Conservation (phyloP, 2,329 filamentous ascomycete genomes). For the Penicillium glabrum region DNA sequence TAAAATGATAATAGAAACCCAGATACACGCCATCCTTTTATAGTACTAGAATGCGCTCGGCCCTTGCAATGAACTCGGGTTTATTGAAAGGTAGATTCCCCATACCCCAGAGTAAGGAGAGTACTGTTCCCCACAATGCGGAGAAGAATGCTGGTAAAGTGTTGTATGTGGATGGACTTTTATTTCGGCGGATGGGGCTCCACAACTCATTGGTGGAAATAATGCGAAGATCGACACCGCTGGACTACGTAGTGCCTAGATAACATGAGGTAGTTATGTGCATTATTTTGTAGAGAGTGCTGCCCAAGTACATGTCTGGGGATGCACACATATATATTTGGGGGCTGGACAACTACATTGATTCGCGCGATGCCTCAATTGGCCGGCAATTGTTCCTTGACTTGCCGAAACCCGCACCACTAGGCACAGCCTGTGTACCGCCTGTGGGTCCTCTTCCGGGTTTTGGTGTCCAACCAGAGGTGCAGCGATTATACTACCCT, state of each 20-base stretch:
- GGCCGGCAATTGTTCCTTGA: not conserved
- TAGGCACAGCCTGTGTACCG: not conserved
- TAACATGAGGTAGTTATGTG: not conserved
- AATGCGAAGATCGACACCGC: not conserved
- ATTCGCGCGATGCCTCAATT: not conserved
- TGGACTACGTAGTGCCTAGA: not conserved
- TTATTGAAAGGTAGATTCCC: constrained; percentile 1
- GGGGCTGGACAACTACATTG: not conserved
- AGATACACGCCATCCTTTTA: not conserved
- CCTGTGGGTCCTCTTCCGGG: not conserved
- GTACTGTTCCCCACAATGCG: constrained; percentile 8
- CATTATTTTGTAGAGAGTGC: not conserved
- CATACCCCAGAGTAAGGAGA: constrained; percentile 1
- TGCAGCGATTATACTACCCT: not conserved
- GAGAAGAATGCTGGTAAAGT: not conserved
- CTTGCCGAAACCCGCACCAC: not conserved
- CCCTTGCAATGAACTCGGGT: not conserved
- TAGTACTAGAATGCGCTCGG: not conserved
- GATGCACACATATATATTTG: too few relatives aligned
- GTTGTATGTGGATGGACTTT: constrained; percentile 10
- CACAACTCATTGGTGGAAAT: constrained; percentile 8
- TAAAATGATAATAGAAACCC: not conserved
- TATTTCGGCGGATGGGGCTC: constrained; percentile 6
- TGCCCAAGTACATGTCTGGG: too few relatives aligned
- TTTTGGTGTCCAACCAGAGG: not conserved